Conservation (phyloP, 2,329 filamentous ascomycete genomes). For the Fusarium sp. region DNA sequence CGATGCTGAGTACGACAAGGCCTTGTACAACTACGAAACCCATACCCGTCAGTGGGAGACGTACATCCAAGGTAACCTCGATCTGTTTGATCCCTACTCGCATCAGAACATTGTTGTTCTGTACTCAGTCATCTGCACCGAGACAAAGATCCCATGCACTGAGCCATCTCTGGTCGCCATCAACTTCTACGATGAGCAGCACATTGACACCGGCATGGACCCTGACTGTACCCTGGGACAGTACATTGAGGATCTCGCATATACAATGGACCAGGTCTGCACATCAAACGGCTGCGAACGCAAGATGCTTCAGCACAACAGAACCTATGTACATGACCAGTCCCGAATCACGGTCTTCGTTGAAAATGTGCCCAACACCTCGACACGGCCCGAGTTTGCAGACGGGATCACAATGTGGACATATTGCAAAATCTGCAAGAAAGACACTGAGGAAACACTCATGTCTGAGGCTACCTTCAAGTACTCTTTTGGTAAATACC, state of each 20-base stretch:
- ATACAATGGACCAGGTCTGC: constrained; percentile 81
- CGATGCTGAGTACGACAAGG: constrained; percentile 96
- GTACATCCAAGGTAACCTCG: constrained; percentile 87
- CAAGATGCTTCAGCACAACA: constrained; percentile 91
- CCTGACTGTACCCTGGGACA: constrained; percentile 94
- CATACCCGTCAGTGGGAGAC: constrained; percentile 97
- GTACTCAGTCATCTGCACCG: constrained; percentile 93
- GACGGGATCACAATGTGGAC: constrained; percentile 96
- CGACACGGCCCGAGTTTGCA: constrained; percentile 56
- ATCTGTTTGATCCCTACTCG: constrained; percentile 93
- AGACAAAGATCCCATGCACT: constrained; percentile 91
- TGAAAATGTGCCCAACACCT: constrained; percentile 66
- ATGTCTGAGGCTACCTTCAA: constrained; percentile 98
- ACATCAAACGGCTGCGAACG: constrained; percentile 87
- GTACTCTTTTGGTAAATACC: constrained; percentile 97
- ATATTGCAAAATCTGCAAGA: constrained; percentile 90
- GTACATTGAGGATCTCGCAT: constrained; percentile 91
- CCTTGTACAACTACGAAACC: constrained; percentile 90
- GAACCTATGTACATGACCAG: constrained; percentile 96
- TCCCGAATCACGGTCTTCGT: constrained; percentile 93
- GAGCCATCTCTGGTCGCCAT: constrained; percentile 92
- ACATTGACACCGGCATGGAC: constrained; percentile 76
- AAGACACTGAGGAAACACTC: constrained; percentile 86
- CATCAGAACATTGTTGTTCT: constrained; percentile 97
- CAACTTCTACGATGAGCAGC: constrained; percentile 94